Percentiles rank a stretch among this genome's conserved stretches.
Conservation (phyloP, 2,329 filamentous ascomycete species). For the Amylocarpus encephaloides region DNA sequence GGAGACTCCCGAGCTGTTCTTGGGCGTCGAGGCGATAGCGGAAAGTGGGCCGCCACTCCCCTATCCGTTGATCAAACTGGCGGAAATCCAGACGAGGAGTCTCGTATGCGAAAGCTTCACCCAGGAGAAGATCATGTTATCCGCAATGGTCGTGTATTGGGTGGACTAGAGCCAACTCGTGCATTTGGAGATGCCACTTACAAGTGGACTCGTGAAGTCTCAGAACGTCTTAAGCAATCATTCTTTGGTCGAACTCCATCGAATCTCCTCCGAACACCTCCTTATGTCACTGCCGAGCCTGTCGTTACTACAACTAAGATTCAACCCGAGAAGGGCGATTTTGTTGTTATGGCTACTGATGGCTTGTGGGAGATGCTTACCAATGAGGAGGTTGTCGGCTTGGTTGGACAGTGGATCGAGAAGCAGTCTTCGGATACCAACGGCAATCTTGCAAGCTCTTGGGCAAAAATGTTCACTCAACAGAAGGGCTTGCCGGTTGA, state of each 20-base stretch:
- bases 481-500: constrained; percentile 67
- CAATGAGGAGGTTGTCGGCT: constrained; percentile 93
- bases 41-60: constrained; percentile 88
- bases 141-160: constrained; percentile 81
- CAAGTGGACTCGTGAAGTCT: constrained; percentile 87
- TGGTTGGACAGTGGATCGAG: constrained; percentile 96
- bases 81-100: constrained; percentile 75
- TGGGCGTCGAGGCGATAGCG: constrained; percentile 67
- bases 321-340: constrained; percentile 83
- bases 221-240: constrained; percentile 70
- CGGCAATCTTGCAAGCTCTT: constrained; percentile 46
- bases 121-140: constrained; percentile 85
- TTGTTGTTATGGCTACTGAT: constrained; percentile 93
- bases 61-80: constrained; percentile 94
- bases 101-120: constrained; percentile 76
- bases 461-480: constrained; percentile 59
- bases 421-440: constrained; percentile 45
- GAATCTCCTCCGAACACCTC: constrained; percentile 76
- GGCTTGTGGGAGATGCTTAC: constrained; percentile 99
- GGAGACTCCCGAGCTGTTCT: constrained; percentile 95
- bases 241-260: constrained; percentile 84
- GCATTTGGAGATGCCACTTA: constrained; percentile 96
- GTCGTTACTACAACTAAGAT: constrained; percentile 91
- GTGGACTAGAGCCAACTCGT: constrained; percentile 83
- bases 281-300: constrained; percentile 95